Base-by-base conservation (phyloP, 345 rosid genomes). In the Pistacia vera region DNA sequence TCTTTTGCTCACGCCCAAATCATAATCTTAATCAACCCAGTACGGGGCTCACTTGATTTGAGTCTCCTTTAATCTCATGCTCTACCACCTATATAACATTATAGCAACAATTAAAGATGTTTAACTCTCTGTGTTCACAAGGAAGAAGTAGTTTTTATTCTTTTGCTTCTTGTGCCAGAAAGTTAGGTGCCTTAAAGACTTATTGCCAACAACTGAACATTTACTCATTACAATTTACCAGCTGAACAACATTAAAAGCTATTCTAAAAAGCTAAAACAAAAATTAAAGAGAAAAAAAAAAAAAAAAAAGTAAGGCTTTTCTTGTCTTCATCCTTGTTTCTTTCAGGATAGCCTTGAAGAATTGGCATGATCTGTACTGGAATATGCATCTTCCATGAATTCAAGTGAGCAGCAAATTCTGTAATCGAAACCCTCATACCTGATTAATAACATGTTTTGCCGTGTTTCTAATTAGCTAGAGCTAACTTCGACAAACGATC, bases 401-500 rank as follows among this genome's bases (percentile, higher is more conserved):
- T 25, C 7, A 13, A 10, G 11, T 30, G 18, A 0, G 62, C 63
- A 70, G 30, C 63, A 70, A 35, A 13, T 52, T 33, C 60, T 72
- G 8, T 14, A 22, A 71, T 10, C 5, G 20, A 41, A 71, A 44
- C 55, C 20, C 8, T 4, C 7, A 20, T 28, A 59, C 57, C 75
- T 60, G 66, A 22, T 13, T 35, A n/a, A 18, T 5, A 54, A 12
- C 3, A 22, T 13, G 8, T 2, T 7, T 11, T 63, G 3, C 5
- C 55, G 17, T 4, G 20, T 41, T 25, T 11, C 17, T 5, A 2
- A n/a, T 59, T 68, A 30, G 20, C 14, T 33, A n/a, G 1, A n/a
- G 1, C 51, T 63, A 77, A 41, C 72, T 70, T 55, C 66, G 74
- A 51, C 79, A 59, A 57, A 79, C 66, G 38, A 68, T 68, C 58